Conservation (phyloP, 2,329 filamentous ascomycete species). For the Talaromyces sp. region DNA sequence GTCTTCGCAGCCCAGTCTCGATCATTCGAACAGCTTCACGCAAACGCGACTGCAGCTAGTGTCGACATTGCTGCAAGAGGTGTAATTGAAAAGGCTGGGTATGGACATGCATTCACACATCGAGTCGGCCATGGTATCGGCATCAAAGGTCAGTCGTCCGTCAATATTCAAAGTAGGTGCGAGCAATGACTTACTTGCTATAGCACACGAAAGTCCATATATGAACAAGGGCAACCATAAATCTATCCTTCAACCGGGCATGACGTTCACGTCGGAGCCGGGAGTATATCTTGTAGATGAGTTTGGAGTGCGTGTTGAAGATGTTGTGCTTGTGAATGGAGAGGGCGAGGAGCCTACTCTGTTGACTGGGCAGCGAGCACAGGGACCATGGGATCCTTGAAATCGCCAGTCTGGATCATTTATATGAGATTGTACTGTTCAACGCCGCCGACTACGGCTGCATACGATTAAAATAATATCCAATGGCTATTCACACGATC, state of each 20-base stretch:
- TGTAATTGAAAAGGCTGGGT: constrained; percentile 57
- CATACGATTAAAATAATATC: background rate
- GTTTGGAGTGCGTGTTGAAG: constrained; percentile 63
- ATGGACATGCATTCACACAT: constrained; percentile 59
- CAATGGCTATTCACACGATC: background rate
- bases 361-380: constrained; percentile 50
- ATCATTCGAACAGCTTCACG: constrained; percentile 50
- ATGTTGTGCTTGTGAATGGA: constrained; percentile 57
- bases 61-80: constrained; percentile 60
- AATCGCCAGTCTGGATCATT: background rate
- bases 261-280: constrained; percentile 63
- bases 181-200: background rate
- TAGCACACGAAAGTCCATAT: constrained; percentile 60
- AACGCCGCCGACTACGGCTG: background rate
- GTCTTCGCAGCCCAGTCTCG: constrained; percentile 61
- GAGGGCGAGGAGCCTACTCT: constrained; percentile 51
- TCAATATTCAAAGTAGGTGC: background rate
- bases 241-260: constrained; percentile 50
- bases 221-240: constrained; percentile 59
- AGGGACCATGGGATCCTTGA: constrained; percentile 52
- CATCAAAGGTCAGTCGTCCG: constrained; percentile 51
- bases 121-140: constrained; percentile 63
- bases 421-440: background rate
- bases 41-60: constrained; percentile 55
- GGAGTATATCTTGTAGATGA: constrained; percentile 59